Evolutionary conservation across 2,329 filamentous ascomycete species (phyloP).

Genomic region (Colletotrichum cereale): DNA sequence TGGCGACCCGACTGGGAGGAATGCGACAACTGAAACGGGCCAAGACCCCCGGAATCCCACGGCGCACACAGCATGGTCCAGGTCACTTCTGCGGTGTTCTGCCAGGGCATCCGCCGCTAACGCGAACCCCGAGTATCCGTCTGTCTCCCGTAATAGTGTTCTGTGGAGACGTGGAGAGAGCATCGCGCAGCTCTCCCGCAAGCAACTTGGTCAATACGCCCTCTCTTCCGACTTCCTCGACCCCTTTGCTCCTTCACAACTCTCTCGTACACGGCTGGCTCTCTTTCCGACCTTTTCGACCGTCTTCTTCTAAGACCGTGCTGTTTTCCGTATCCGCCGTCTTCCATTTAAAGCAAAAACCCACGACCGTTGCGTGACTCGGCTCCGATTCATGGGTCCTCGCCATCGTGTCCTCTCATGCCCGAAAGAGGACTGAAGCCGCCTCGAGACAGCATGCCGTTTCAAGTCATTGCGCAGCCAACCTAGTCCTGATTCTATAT

Average conservation of each 20-base stretch:
- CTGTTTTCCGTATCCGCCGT: background rate
- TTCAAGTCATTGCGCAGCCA: conserved; percentile 34
- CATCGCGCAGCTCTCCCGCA: background rate
- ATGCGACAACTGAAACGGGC: conserved; percentile 30
- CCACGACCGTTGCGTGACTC: background rate
- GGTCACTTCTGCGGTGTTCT: no score
- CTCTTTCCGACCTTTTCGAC: background rate
- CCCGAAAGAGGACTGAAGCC: conserved; percentile 37
- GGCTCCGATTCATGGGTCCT: conserved; percentile 27
- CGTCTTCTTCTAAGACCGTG: background rate
- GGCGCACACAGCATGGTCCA: no score
- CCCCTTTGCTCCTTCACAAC: background rate
- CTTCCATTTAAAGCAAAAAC: background rate
- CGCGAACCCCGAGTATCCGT: no score
- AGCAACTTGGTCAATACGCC: background rate
- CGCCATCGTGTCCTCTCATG: conserved; percentile 21
- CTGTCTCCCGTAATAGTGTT: no score
- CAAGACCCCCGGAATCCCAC: conserved; percentile 21
- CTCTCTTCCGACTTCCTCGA: conserved; percentile 8
- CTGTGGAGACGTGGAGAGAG: no score
- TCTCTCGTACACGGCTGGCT: no score
- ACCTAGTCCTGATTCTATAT: conserved; percentile 36
- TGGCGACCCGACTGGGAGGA: conserved; percentile 16
- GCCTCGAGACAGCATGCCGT: conserved; percentile 40
- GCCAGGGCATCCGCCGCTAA: background rate